Evolutionary conservation across 2,329 filamentous ascomycete species (phyloP).

Genomic region (Claviceps africana): DNA sequence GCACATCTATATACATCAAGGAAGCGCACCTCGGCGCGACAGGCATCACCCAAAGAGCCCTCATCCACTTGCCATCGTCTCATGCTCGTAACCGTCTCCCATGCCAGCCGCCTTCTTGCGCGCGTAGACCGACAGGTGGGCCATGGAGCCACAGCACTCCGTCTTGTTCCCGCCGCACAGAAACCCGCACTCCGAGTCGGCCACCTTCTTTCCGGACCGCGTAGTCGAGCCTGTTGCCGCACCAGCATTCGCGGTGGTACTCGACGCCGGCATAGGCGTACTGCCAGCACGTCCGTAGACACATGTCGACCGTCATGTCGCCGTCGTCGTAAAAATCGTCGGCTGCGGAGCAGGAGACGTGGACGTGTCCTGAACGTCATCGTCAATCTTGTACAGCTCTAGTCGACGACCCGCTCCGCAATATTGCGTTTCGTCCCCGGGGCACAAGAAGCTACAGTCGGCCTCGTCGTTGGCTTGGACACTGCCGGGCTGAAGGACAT

Average conservation of each 20-base stretch:
- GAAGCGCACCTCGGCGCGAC: too few species aligned
- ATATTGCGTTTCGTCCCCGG: slow-evolving; percentile 18
- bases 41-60: too few species aligned
- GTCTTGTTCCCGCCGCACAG: slow-evolving; percentile 20
- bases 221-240: slow-evolving; percentile 18
- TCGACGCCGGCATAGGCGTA: slow-evolving; percentile 24
- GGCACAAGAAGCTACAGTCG: slow-evolving; percentile 21
- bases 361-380: not conserved
- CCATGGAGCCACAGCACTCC: slow-evolving; percentile 18
- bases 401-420: slow-evolving; percentile 19
- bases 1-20: too few species aligned
- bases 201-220: slow-evolving; percentile 17
- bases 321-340: not conserved
- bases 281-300: slow-evolving; percentile 19
- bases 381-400: slow-evolving; percentile 20
- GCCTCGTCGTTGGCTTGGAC: slow-evolving; percentile 15
- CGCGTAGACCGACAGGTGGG: not conserved
- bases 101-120: not conserved
- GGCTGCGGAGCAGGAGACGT: not conserved
- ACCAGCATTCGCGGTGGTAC: slow-evolving; percentile 26
- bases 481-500: slow-evolving; percentile 16
- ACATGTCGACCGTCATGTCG: slow-evolving; percentile 20
- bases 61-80: too few species aligned
- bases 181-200: slow-evolving; percentile 18
- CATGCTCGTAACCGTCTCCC: too few species aligned